These are phyloP conservation scores for Pilatotrama ljubarskyi DNA, from an alignment of 768 basidiomycete genomes.

Conservation along the genomic window DNA sequence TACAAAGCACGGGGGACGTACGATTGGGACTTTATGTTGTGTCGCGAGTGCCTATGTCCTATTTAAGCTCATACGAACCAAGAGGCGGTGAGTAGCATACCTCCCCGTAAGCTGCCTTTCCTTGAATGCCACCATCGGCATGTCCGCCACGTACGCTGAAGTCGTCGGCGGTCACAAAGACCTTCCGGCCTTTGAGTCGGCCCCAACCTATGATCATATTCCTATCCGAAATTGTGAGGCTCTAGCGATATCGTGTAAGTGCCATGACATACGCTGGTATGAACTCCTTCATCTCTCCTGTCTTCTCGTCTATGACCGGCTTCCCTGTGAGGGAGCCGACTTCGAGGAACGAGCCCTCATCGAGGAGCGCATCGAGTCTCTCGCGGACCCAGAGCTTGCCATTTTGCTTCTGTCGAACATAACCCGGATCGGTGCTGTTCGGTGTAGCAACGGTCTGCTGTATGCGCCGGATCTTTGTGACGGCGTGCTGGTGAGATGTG, in stretches of 20 bases:
- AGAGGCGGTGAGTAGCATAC: not conserved
- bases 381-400: slow-evolving; percentile 25
- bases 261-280: slow-evolving; percentile 5
- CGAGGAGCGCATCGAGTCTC: slow-evolving; percentile 17
- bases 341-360: slow-evolving; percentile 15
- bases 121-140: slow-evolving; percentile 21
- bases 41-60: slow-evolving; percentile 5
- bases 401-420: slow-evolving; percentile 17
- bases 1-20: not conserved
- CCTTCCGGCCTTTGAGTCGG: slow-evolving; percentile 1
- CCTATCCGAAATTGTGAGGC: not conserved
- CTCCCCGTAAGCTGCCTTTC: slow-evolving; percentile 22
- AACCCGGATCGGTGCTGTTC: slow-evolving; percentile 11
- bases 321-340: slow-evolving; percentile 22
- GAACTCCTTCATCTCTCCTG: slow-evolving; percentile 14
- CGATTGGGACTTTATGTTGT: slow-evolving; percentile 13
- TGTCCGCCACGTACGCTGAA: slow-evolving; percentile 23
- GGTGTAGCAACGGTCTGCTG: slow-evolving; percentile 4
- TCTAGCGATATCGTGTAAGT: not conserved
- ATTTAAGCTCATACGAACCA: not conserved
- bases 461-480: slow-evolving; percentile 1
- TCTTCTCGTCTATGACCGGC: slow-evolving; percentile 8
- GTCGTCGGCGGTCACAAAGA: slow-evolving; percentile 21
- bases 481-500: not conserved
- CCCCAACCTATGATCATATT: slow-evolving; percentile 22